Evolutionary conservation across 2,329 filamentous ascomycete species (phyloP).

Genomic region (Cercospora canescens): DNA sequence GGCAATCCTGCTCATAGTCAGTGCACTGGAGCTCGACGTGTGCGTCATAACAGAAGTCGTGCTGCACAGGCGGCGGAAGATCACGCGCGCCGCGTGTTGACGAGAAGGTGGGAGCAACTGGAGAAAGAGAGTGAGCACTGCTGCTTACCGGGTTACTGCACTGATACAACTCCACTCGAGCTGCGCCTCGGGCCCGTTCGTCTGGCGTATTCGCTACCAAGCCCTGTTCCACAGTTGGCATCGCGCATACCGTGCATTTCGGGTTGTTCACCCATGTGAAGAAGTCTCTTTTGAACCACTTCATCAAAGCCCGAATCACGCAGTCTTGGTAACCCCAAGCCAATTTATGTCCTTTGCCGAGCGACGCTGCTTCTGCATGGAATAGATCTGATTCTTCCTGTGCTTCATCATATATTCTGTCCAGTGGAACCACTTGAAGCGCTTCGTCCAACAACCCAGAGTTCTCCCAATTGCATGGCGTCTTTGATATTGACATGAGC

Average conservation of each 20-base stretch:
- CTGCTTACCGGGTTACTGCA: slow-evolving; percentile 63
- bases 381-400: slow-evolving; percentile 90
- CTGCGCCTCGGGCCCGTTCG: slow-evolving; percentile 83
- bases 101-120: not conserved
- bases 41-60: not conserved
- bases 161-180: slow-evolving; percentile 83
- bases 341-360: slow-evolving; percentile 72
- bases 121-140: not conserved
- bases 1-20: slow-evolving; percentile 54
- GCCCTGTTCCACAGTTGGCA: slow-evolving; percentile 78
- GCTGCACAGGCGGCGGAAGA: no score
- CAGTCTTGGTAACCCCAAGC: slow-evolving; percentile 99
- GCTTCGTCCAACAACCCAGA: slow-evolving; percentile 92
- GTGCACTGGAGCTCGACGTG: not conserved
- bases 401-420: slow-evolving; percentile 88
- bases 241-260: slow-evolving; percentile 75
- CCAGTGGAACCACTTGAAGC: slow-evolving; percentile 78
- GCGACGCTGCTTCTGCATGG: slow-evolving; percentile 81
- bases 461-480: slow-evolving; percentile 93
- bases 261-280: slow-evolving; percentile 98
- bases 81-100: no score
- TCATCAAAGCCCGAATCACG: slow-evolving; percentile 82
- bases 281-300: slow-evolving; percentile 95
- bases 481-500: slow-evolving; percentile 81
- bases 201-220: slow-evolving; percentile 83